A percentile compares a stretch with the other conserved stretches of the same genome.
Evolutionary conservation across 1,284 basidiomycete genomes (phyloP).

Genomic region (Cutaneotrichosporon arboriforme): DNA sequence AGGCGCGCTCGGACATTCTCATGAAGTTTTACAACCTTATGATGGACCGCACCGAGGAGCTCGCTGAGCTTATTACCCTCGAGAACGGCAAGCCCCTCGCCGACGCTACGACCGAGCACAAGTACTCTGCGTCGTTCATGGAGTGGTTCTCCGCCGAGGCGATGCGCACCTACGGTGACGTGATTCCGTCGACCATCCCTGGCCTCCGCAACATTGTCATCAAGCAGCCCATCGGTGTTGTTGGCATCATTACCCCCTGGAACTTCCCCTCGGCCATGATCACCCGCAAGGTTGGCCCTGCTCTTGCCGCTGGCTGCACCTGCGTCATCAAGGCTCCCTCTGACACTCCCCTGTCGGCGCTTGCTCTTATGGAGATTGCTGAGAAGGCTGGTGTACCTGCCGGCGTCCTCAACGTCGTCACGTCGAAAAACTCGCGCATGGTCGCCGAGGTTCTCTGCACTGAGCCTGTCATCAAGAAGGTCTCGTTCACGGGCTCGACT

Average conservation of each 20-base stretch:
- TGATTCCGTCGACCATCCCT: conserved; percentile 68
- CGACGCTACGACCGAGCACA: conserved; percentile 73
- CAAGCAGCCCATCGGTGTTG: conserved; percentile 51
- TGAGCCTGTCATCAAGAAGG: conserved; percentile 55
- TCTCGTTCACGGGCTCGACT: conserved; percentile 89
- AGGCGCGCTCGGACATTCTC: conserved; percentile 63
- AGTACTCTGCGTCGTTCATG: conserved; percentile 73
- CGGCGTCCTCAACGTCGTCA: conserved; percentile 89
- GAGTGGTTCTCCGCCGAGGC: conserved; percentile 84
- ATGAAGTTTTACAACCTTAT: conserved; percentile 67
- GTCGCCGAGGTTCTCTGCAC: conserved; percentile 33
- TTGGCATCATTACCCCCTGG: conserved; percentile 47
- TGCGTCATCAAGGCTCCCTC: conserved; percentile 89
- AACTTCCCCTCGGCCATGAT: conserved; percentile 74
- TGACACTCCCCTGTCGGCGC: conserved; percentile 86
- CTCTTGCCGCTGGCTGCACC: conserved; percentile 87
- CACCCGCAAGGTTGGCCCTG: conserved; percentile 53
- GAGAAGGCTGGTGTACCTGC: conserved; percentile 86
- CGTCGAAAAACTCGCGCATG: conserved; percentile 44
- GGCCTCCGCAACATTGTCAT: conserved; percentile 75
- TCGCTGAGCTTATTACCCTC: conserved; percentile 72
- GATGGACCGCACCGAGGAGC: conserved; percentile 72
- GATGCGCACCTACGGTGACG: conserved; percentile 55
- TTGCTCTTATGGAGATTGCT: conserved; percentile 65
- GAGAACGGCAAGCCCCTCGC: conserved; percentile 85